These are phyloP conservation scores for Firmiana major DNA, from an alignment of 345 rosid species.

Conservation along the genomic window DNA sequence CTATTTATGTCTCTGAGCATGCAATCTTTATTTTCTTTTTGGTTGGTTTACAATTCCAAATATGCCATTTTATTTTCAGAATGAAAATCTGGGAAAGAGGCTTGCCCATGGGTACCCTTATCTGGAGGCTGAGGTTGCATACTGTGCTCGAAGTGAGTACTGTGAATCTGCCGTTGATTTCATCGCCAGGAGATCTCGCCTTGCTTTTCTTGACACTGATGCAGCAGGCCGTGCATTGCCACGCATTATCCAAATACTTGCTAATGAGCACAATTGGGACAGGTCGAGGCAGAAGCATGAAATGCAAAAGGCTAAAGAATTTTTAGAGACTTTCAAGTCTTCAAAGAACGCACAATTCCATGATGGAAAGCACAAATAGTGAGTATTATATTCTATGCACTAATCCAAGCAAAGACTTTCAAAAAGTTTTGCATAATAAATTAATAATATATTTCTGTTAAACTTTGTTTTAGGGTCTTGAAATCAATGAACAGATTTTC, in stretches of 20 bases:
- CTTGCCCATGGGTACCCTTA: slow-evolving; percentile 88
- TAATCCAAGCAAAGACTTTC: neutral
- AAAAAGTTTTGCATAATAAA: neutral
- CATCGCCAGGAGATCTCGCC: slow-evolving; percentile 91
- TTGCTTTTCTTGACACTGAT: slow-evolving; percentile 94
- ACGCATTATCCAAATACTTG: slow-evolving; percentile 67
- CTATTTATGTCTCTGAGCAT: neutral
- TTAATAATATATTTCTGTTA: neutral
- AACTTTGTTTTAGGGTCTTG: slow-evolving; percentile 17
- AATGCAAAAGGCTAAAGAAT: slow-evolving; percentile 53
- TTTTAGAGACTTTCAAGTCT: slow-evolving; percentile 87
- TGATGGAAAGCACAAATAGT: slow-evolving; percentile 76
- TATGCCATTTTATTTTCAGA: slow-evolving; percentile 31
- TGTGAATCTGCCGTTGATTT: slow-evolving; percentile 92
- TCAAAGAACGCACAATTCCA: slow-evolving; percentile 88
- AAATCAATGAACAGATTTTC: slow-evolving; percentile 6
- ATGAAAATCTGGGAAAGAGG: slow-evolving; percentile 85
- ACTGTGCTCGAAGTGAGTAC: slow-evolving; percentile 86
- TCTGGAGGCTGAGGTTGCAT: slow-evolving; percentile 57
- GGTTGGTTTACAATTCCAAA: neutral
- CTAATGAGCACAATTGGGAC: slow-evolving; percentile 75
- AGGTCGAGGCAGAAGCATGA: slow-evolving; percentile 67
- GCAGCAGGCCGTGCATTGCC: slow-evolving; percentile 88
- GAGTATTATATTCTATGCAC: slow-evolving; percentile 6
- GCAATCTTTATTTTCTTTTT: neutral